Evolutionary conservation across 1,284 basidiomycete genomes (phyloP).

Genomic region (Ganoderma resinaceum): DNA sequence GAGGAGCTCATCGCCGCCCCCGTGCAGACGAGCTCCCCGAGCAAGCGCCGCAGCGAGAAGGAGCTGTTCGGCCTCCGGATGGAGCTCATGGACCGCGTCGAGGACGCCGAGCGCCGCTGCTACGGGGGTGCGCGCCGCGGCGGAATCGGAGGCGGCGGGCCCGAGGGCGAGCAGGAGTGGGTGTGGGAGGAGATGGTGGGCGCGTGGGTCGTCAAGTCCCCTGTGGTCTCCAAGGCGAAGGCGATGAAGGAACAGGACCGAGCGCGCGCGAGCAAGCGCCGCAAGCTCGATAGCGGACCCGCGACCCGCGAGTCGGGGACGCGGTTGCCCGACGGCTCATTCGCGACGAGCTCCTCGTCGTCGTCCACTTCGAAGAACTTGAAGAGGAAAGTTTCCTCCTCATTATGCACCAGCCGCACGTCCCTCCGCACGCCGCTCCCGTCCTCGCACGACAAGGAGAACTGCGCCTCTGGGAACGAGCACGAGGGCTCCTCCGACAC

Average conservation of each 20-base stretch:
- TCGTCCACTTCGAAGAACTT: neutral
- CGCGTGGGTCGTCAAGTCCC: slow-evolving; percentile 48
- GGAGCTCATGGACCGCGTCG: slow-evolving; percentile 53
- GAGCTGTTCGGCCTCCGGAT: slow-evolving; percentile 44
- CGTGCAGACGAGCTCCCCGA: neutral
- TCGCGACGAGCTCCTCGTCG: neutral
- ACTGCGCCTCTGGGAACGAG: slow-evolving; percentile 16
- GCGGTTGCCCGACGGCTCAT: neutral
- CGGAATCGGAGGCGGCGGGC: slow-evolving; percentile 3
- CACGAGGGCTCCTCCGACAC: slow-evolving; percentile 11
- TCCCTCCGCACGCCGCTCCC: slow-evolving; percentile 4
- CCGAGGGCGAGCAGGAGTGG: slow-evolving; percentile 41
- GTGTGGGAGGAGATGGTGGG: slow-evolving; percentile 54
- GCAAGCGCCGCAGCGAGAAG: slow-evolving; percentile 15
- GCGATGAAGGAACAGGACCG: slow-evolving; percentile 6
- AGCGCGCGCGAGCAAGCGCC: slow-evolving; percentile 15
- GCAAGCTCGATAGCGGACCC: slow-evolving; percentile 2
- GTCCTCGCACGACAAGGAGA: slow-evolving; percentile 17
- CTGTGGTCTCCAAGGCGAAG: slow-evolving; percentile 31
- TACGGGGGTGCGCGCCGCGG: slow-evolving; percentile 36
- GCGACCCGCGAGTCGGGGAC: neutral
- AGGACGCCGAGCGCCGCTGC: slow-evolving; percentile 56
- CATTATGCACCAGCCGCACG: neutral
- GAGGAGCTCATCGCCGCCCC: slow-evolving; percentile 43
- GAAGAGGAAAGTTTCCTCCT: neutral